Evolutionary conservation across 2,329 filamentous ascomycete genomes (phyloP).

Genomic region (Pestalotiopsis sp.): DNA sequence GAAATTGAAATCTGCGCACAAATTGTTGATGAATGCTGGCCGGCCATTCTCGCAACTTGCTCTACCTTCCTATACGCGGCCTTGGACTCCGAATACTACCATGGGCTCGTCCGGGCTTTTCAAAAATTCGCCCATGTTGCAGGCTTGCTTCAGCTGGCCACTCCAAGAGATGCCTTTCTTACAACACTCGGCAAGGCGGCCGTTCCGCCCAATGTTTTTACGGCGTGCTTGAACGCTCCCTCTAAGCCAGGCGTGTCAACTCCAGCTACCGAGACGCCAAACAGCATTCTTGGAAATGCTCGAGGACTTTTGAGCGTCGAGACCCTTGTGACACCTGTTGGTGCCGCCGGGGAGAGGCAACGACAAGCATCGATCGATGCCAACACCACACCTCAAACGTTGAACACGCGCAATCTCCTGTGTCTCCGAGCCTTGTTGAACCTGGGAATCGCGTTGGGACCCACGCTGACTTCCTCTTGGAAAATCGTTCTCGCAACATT

Average conservation of each 20-base stretch:
- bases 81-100: conserved; percentile 91
- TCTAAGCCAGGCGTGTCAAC: conserved; percentile 45
- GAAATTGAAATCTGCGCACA: conserved; percentile 78
- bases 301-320: conserved; percentile 76
- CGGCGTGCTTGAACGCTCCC: conserved; percentile 56
- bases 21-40: conserved; percentile 93
- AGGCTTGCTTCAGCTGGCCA: conserved; percentile 80
- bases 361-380: conserved; percentile 62
- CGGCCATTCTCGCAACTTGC: conserved; percentile 89
- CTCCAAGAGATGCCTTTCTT: conserved; percentile 90
- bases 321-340: conserved; percentile 62
- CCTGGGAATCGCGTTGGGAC: conserved; percentile 89
- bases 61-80: conserved; percentile 94
- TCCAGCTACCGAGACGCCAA: conserved; percentile 51
- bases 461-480: conserved; percentile 84
- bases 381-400: conserved; percentile 45
- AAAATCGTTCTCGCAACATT: conserved; percentile 89
- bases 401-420: conserved; percentile 87
- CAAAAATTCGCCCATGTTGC: conserved; percentile 96
- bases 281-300: conserved; percentile 70
- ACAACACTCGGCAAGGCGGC: conserved; percentile 93
- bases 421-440: conserved; percentile 93
- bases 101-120: conserved; percentile 86
- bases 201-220: conserved; percentile 78
- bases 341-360: conserved; percentile 59